Percentiles rank a stretch among this genome's conserved stretches.
Conservation (phyloP, 345 rosid genomes). For the Camelina laxa region DNA sequence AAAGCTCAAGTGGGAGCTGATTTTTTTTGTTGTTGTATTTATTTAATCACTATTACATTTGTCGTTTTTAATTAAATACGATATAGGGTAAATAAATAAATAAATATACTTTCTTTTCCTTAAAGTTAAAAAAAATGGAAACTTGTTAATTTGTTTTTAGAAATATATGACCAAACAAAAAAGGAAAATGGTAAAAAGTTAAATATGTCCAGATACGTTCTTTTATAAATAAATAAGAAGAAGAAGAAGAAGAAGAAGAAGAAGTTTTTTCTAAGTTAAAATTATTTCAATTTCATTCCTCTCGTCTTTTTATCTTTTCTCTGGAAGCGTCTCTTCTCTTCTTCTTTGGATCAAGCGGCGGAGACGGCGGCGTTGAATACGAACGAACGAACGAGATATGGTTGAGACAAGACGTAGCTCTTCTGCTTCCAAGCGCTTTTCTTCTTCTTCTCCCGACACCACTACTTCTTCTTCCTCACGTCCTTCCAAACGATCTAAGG, state of each 20-base stretch:
- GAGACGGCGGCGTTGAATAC: conserved; percentile 20
- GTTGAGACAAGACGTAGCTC: conserved; percentile 94
- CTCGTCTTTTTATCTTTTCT: conserved; percentile 9
- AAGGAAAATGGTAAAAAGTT: not conserved
- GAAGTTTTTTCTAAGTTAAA: conserved; percentile 27
- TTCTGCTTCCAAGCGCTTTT: conserved; percentile 70
- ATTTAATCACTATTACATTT: not conserved
- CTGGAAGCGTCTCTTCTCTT: conserved; percentile 29
- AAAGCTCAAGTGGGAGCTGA: conserved; percentile 34
- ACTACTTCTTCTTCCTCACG: conserved; percentile 50
- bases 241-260: not conserved
- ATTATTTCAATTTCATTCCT: conserved; percentile 9
- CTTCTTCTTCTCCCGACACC: conserved; percentile 41
- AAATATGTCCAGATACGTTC: not conserved
- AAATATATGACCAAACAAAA: not conserved
- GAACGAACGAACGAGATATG: conserved; percentile 47
- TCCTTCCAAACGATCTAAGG: conserved; percentile 80
- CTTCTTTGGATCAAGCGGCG: conserved; percentile 54
- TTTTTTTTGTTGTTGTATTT: too few relatives aligned
- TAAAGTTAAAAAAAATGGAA: too few relatives aligned
- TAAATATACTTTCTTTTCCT: too few relatives aligned
- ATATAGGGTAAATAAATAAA: not conserved
- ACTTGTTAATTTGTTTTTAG: not conserved
- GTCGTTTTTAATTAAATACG: not conserved
- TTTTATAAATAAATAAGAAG: not conserved